A percentile compares a stretch with the other conserved stretches of the same genome.
Evolutionary conservation across 2,329 filamentous ascomycete species (phyloP).

Genomic region (Coleophoma eucalyptorum): DNA sequence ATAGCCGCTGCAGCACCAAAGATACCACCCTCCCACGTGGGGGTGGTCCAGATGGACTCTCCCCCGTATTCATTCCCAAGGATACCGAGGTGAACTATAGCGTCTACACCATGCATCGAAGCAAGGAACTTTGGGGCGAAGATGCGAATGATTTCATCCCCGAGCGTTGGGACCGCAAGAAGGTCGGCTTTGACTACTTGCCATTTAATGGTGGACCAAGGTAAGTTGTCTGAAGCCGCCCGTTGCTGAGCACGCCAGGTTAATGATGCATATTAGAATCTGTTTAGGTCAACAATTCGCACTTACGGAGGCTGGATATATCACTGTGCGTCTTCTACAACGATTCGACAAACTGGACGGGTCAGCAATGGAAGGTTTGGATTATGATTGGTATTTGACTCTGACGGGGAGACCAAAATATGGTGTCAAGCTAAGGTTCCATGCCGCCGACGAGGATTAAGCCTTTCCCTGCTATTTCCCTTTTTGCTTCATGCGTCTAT

Average conservation of each 20-base stretch:
- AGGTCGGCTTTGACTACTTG: neutral
- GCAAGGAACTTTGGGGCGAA: constrained; percentile 14
- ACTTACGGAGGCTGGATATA: constrained; percentile 7
- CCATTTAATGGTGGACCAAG: constrained; percentile 10
- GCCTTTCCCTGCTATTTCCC: too few species aligned
- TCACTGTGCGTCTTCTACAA: constrained; percentile 7
- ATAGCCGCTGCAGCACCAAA: constrained; percentile 21
- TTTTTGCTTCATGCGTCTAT: too few species aligned
- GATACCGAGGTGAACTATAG: constrained; percentile 9
- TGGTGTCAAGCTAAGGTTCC: neutral
- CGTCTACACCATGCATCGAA: constrained; percentile 29
- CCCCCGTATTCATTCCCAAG: constrained; percentile 18
- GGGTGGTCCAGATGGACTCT: constrained; percentile 20
- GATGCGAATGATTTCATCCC: constrained; percentile 2
- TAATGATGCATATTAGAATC: constrained; percentile 38
- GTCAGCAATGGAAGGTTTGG: neutral
- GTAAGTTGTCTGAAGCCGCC: neutral
- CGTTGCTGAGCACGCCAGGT: neutral
- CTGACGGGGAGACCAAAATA: neutral
- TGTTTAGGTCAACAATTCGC: constrained; percentile 53
- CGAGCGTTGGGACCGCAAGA: neutral
- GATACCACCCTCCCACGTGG: constrained; percentile 31
- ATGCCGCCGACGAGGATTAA: neutral
- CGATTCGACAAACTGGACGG: constrained; percentile 6
- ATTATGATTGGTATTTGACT: neutral